Conservation (phyloP, 139 green algal species). For the Mychonastes homosphaera region DNA sequence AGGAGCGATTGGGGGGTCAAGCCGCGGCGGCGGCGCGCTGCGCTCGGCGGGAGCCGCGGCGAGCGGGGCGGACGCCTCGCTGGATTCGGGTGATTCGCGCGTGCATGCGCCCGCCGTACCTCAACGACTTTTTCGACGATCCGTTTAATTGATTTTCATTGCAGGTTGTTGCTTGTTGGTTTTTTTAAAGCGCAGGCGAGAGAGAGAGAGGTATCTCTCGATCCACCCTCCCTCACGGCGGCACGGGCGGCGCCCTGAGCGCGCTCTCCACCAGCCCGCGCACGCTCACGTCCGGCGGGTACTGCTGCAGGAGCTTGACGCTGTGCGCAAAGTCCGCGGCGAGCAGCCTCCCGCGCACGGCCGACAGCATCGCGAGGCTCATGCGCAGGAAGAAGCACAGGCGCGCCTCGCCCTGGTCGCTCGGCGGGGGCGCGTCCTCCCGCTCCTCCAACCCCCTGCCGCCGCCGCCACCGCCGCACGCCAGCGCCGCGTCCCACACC, state of each 20-base stretch:
- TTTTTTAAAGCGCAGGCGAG: too few relatives aligned
- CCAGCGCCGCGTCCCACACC: slow-evolving; percentile 81
- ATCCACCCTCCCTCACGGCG: slow-evolving; percentile 3
- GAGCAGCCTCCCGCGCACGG: slow-evolving; percentile 50
- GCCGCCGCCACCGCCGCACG: slow-evolving; percentile 30
- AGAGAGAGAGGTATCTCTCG: background rate
- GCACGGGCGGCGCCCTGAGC: slow-evolving; percentile 8
- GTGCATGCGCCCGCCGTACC: background rate
- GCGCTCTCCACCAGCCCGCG: slow-evolving; percentile 18
- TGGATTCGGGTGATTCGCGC: too few relatives aligned
- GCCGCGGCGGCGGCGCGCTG: too few relatives aligned
- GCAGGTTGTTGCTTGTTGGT: too few relatives aligned
- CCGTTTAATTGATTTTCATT: background rate
- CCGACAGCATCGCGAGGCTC: slow-evolving; percentile 81
- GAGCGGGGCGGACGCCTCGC: too few relatives aligned
- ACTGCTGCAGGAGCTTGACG: slow-evolving; percentile 87
- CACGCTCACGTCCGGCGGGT: slow-evolving; percentile 35
- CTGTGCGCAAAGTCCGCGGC: slow-evolving; percentile 78
- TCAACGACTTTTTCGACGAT: background rate
- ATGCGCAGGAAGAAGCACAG: slow-evolving; percentile 66
- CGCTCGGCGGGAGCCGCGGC: too few relatives aligned
- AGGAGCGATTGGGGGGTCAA: too few relatives aligned
- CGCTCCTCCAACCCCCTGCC: slow-evolving; percentile 7
- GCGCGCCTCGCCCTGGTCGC: too few relatives aligned
- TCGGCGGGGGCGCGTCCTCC: too few relatives aligned